phyloP scores from a whole-genome alignment of 345 rosid genomes.

The Populus alba region DNA sequence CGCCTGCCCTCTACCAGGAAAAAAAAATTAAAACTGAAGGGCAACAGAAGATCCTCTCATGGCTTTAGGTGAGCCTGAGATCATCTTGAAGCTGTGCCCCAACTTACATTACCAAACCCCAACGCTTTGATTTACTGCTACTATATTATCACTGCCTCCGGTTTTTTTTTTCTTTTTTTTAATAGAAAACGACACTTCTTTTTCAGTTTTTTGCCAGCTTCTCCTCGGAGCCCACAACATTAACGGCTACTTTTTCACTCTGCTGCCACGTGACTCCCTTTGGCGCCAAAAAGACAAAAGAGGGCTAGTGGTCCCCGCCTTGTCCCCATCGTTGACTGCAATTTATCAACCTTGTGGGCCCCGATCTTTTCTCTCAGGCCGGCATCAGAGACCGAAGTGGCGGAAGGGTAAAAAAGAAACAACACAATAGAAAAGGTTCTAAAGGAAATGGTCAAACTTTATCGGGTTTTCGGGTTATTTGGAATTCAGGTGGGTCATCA shows the following conservation, averaged over 20 bases:
- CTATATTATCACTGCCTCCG: neutral
- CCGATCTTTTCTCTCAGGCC: conserved; percentile 12
- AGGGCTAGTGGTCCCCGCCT: conserved; percentile 23
- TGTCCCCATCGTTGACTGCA: conserved; percentile 34
- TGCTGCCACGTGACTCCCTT: conserved; percentile 44
- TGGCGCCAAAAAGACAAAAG: conserved; percentile 30
- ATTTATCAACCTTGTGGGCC: neutral
- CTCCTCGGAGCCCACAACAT: conserved; percentile 30
- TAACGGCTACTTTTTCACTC: conserved; percentile 42
- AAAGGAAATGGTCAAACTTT: neutral
- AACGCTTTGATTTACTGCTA: neutral
- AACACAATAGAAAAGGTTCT: neutral
- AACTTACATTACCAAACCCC: neutral
- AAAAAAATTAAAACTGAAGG: neutral
- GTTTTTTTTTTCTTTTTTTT: neutral
- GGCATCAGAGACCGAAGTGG: conserved; percentile 9
- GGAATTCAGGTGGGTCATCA: conserved; percentile 16
- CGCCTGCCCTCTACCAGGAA: neutral
- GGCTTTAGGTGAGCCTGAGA: conserved; percentile 18
- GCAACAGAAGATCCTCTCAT: conserved; percentile 17
- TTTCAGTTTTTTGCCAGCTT: conserved; percentile 19
- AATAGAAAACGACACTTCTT: conserved; percentile 11
- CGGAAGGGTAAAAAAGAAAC: neutral
- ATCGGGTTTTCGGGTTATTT: neutral
- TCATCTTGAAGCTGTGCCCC: conserved; percentile 4